Percentiles rank a stretch among this genome's conserved stretches.
These are phyloP conservation scores for Colletotrichum sp. DNA, from an alignment of 2,329 filamentous ascomycete species.

Conservation along the genomic window DNA sequence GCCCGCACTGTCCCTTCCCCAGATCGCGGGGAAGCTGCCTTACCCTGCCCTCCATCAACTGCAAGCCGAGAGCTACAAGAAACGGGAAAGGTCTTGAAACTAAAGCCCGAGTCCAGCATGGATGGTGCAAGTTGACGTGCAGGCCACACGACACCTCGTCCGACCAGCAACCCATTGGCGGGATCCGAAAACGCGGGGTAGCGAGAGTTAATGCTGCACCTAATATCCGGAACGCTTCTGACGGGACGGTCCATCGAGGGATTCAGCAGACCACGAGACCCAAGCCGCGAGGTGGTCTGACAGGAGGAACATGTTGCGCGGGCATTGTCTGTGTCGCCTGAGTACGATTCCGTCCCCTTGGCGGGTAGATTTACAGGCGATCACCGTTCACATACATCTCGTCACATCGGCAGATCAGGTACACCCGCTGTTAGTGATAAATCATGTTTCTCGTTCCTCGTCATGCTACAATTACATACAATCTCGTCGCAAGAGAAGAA, in stretches of 20 bases:
- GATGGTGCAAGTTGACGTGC: neutral
- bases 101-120: neutral
- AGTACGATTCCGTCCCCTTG: neutral
- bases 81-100: neutral
- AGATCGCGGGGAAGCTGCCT: constrained; percentile 14
- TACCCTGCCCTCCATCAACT: neutral
- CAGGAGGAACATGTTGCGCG: neutral
- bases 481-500: constrained; percentile 7
- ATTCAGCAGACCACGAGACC: neutral
- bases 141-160: neutral
- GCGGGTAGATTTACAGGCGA: neutral
- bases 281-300: neutral
- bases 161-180: neutral
- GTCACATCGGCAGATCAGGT: neutral
- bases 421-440: neutral
- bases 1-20: constrained; percentile 2
- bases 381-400: neutral
- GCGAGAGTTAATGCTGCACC: constrained; percentile 1
- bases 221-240: neutral
- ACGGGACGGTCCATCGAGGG: neutral
- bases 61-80: neutral
- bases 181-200: constrained; percentile 15
- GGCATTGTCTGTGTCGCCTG: neutral
- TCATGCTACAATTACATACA: constrained; percentile 16
- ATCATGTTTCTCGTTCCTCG: constrained; percentile 6